Conservation (phyloP, 768 basidiomycete species). For the Paxillus rubicundulus region DNA sequence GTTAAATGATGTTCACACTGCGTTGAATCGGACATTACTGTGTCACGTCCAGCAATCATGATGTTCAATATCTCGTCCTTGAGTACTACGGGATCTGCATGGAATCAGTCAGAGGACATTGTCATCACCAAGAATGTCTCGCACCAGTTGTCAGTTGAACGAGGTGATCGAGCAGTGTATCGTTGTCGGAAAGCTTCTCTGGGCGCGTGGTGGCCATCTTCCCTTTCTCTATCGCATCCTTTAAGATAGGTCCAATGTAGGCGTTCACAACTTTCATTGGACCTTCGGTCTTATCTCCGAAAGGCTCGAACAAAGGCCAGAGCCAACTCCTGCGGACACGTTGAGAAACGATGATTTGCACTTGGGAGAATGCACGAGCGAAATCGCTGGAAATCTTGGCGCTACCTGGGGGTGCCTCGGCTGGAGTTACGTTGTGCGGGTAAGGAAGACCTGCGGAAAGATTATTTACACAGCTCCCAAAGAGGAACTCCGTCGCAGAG, state of each 20-base stretch:
- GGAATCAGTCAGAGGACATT: slow-evolving; percentile 4
- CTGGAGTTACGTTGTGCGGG: slow-evolving; percentile 38
- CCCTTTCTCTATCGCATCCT: slow-evolving; percentile 45
- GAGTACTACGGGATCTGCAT: slow-evolving; percentile 26
- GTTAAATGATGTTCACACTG: not conserved
- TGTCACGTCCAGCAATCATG: slow-evolving; percentile 33
- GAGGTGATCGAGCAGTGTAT: slow-evolving; percentile 56
- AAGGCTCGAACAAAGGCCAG: slow-evolving; percentile 56
- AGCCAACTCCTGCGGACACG: slow-evolving; percentile 46
- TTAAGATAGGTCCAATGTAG: slow-evolving; percentile 46
- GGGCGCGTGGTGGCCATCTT: slow-evolving; percentile 14
- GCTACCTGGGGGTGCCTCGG: slow-evolving; percentile 19
- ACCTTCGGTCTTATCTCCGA: slow-evolving; percentile 41
- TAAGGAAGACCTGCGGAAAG: slow-evolving; percentile 52
- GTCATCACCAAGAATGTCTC: slow-evolving; percentile 7
- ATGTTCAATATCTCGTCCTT: slow-evolving; percentile 36
- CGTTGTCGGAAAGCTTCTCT: slow-evolving; percentile 32
- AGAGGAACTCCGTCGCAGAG: slow-evolving; percentile 64
- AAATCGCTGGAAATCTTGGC: slow-evolving; percentile 42
- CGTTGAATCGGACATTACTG: slow-evolving; percentile 9
- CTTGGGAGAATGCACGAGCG: slow-evolving; percentile 46
- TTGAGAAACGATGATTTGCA: slow-evolving; percentile 42
- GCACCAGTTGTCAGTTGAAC: slow-evolving; percentile 47
- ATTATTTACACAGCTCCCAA: slow-evolving; percentile 55
- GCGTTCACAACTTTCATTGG: slow-evolving; percentile 54